Evolutionary conservation across 306 rosid species (phyloP), one percentile per base, ranked within the genome.

Genomic region (Datisca glomerata): DNA sequence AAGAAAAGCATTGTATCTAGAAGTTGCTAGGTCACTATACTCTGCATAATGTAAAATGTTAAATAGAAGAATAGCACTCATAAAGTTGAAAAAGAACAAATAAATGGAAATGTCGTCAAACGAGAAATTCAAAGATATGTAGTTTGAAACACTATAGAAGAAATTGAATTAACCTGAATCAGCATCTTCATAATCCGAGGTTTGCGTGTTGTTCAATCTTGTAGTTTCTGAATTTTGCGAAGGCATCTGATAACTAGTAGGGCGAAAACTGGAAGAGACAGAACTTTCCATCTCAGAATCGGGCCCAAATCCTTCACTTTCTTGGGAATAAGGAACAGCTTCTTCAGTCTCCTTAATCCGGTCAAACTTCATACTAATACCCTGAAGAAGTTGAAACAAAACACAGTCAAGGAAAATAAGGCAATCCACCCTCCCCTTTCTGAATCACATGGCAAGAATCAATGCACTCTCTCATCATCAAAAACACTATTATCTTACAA

Each of bases 111-210:
- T 11, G 32, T 9, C 24, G 21, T 24, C 12, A 47, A 50, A n/a
- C n/a, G 40, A 62, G 19, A 2, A 18, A 23, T 33, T 18, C 41
- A 14, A 55, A 27, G 32, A 59, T 40, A 12, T 31, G 5, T 45
- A n/a, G n/a, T n/a, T n/a, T n/a, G n/a, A n/a, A n/a, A n/a, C n/a
- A n/a, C n/a, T n/a, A n/a, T n/a, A n/a, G n/a, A n/a, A n/a, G n/a
- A n/a, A n/a, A n/a, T n/a, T 23, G 38, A 28, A 17, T 19, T 42
- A 43, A 75, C 89, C 94, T 29, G 94, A 78, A 61, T 82, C 85
- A 23, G 75, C 70, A 49, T 82, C 89, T 69, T 74, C 94, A n/a
- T 43, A 74, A 31, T 74, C 85, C 35, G 94, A 66, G 43, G 76
- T 58, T 49, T 69, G 81, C 41, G 68, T 52, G 60, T 67, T 74